Evolutionary conservation across 2,329 filamentous ascomycete species (phyloP).

Genomic region (Hirsutella thompsonii): DNA sequence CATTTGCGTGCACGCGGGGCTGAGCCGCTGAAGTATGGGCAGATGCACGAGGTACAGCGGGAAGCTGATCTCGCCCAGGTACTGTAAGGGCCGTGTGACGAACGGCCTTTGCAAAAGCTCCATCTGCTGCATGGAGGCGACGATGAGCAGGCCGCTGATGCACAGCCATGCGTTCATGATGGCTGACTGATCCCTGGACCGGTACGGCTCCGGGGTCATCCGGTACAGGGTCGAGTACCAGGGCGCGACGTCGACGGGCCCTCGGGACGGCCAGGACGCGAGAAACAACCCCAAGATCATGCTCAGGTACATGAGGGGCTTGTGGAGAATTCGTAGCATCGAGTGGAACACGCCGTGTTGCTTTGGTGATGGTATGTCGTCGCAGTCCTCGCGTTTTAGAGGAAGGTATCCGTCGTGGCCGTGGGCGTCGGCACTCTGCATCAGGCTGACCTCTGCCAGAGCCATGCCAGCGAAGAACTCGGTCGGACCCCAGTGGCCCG

Average conservation of each 20-base stretch:
- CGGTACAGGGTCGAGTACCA: neutral
- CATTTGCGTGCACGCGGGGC: neutral
- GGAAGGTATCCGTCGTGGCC: neutral
- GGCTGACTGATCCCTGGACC: neutral
- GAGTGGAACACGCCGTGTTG: neutral
- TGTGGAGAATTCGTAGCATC: neutral
- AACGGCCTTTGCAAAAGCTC: neutral
- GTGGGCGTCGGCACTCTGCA: neutral
- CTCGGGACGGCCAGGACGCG: neutral
- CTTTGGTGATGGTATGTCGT: no score
- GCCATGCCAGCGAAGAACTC: neutral
- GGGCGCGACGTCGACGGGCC: neutral
- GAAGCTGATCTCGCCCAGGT: conserved; percentile 1
- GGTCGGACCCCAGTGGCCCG: neutral
- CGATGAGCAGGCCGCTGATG: neutral
- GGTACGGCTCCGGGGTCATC: neutral
- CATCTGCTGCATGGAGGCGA: neutral
- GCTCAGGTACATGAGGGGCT: neutral
- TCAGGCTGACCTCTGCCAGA: neutral
- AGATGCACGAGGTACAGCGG: neutral
- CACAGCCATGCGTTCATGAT: neutral
- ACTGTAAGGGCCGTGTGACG: neutral
- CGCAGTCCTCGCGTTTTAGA: neutral
- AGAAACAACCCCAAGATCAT: neutral
- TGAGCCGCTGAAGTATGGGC: neutral